Percentiles rank a stretch among this genome's conserved stretches.
These are phyloP conservation scores for Xylaria acuta DNA, from an alignment of 495 filamentous ascomycete genomes.

Conservation along the genomic window DNA sequence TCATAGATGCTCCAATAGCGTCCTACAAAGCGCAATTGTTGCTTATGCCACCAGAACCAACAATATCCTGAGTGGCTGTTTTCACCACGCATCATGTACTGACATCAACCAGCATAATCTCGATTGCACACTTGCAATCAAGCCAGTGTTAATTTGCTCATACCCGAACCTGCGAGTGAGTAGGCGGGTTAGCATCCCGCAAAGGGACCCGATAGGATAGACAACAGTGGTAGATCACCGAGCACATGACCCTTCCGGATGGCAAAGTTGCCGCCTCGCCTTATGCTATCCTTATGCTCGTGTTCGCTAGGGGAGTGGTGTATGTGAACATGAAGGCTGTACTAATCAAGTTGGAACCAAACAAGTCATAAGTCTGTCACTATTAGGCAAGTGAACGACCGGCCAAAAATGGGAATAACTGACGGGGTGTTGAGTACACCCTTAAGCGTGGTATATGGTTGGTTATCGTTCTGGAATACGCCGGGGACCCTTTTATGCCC, in stretches of 20 bases:
- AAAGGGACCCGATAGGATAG: too few species aligned
- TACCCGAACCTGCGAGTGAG: not conserved
- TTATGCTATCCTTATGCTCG: not conserved
- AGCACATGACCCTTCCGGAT: not conserved
- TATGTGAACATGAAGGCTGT: not conserved
- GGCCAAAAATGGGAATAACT: not conserved
- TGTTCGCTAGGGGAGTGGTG: not conserved
- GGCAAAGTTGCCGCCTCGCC: not conserved
- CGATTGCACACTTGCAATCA: not conserved
- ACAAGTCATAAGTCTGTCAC: not conserved
- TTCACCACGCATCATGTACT: too few species aligned
- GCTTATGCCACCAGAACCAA: not conserved
- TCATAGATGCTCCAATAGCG: not conserved
- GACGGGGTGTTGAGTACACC: not conserved
- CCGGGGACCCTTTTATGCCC: not conserved
- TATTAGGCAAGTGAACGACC: not conserved
- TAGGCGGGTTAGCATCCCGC: not conserved
- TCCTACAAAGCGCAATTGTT: not conserved
- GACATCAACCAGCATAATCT: not conserved
- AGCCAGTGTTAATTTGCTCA: not conserved
- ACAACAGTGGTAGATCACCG: not conserved
- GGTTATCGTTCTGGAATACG: not conserved
- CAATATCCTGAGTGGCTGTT: not conserved
- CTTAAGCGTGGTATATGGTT: not conserved
- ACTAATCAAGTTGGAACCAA: not conserved